Evolutionary conservation across 2,329 filamentous ascomycete genomes (phyloP), one percentile per base, ranked within the genome.

Genomic region (Penicillium sp.): DNA sequence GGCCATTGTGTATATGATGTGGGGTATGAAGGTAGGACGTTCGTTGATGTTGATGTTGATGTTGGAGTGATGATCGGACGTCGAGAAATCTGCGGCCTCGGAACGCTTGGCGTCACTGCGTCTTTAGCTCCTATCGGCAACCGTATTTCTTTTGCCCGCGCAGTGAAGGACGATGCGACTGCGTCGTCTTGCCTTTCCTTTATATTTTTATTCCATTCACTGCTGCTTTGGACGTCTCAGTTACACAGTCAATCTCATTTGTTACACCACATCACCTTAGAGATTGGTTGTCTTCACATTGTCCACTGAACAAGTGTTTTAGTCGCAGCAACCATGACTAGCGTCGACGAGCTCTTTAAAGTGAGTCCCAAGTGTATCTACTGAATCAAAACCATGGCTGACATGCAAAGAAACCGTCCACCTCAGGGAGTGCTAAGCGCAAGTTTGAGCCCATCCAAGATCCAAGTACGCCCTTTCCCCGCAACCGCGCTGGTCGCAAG

Each of bases 281-380:
- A 31, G 3, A 37, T 15, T 32, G 31, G 38, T 29, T 28, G 37
- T 2, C 19, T 8, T 19, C 24, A 26, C n/a, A 21, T 28, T 37
- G 19, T 32, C 22, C 21, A 31, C 15, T 17, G 3, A 42, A 12
- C 24, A 1, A 44, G 32, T 45, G 53, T 53, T 37, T 48, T 53
- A 39, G 47, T 49, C 53, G 58, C 57, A 55, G 60, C 48, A 37
- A 83, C 82, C 79, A 75, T 77, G 22, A 45, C 24, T 6, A 80
- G 75, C 62, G 76, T 82, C 56, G 79, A 82, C 62, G 79, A 83
- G 39, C 74, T 83, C 15, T 83, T 83, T 70, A 82, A 74, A 62
- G 72, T 73, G 57, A 51, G 51, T 49, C 17, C 13, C 41, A 32
- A 19, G 7, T 9, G 1, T 6, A 13, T 21, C 4, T 12, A 24